Percentiles rank a stretch among this genome's conserved stretches.
Conservation (phyloP, 371 early-diverging fungal species). For the Mortierella polycephala region DNA sequence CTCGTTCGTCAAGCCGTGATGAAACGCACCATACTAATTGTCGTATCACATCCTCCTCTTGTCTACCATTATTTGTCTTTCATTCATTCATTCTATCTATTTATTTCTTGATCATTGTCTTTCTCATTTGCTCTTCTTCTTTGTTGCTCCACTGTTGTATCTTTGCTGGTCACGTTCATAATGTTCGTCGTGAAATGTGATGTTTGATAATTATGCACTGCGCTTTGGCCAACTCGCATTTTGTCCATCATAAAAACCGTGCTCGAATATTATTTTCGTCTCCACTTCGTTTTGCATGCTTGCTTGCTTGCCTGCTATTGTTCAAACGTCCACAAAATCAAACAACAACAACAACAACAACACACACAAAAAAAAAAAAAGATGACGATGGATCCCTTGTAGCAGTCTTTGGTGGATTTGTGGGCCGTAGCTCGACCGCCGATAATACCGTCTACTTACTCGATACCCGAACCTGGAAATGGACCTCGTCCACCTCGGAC, state of each 20-base stretch:
- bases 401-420: conserved; percentile 21
- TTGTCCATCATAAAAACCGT: too few relatives aligned
- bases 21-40: too few relatives aligned
- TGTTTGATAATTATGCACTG: too few relatives aligned
- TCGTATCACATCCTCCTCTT: too few relatives aligned
- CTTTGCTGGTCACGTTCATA: too few relatives aligned
- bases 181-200: too few relatives aligned
- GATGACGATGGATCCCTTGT: conserved; percentile 21
- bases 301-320: background rate
- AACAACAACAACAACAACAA: conserved; percentile 2
- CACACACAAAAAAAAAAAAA: background rate
- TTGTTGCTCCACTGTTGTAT: background rate
- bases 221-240: too few relatives aligned
- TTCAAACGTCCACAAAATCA: too few relatives aligned
- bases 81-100: too few relatives aligned
- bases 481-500: conserved; percentile 21
- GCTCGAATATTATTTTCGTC: too few relatives aligned
- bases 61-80: too few relatives aligned
- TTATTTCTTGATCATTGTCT: background rate
- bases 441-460: conserved; percentile 28
- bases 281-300: background rate
- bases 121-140: background rate
- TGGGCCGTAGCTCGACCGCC: conserved; percentile 28
- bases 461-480: conserved; percentile 25
- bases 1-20: too few relatives aligned